A percentile compares a stretch with the other conserved stretches of the same genome.
Evolutionary conservation across 345 rosid species (phyloP).

Genomic region (Firmiana major): DNA sequence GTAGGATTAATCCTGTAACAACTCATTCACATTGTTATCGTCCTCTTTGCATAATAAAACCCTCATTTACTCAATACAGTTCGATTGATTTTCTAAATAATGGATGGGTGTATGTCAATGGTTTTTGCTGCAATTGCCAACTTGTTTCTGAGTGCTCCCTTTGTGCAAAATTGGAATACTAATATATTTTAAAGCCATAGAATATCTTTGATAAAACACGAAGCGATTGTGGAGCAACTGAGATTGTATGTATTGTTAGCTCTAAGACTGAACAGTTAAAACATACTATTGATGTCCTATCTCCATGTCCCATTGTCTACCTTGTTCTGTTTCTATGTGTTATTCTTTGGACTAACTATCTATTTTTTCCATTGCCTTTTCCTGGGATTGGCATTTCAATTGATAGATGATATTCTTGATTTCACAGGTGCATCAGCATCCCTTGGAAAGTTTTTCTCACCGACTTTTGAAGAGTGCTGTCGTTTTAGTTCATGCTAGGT

Average conservation of each 20-base stretch:
- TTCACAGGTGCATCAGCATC: slow-evolving; percentile 92
- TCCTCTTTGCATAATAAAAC: not conserved
- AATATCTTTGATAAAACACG: not conserved
- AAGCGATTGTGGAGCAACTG: not conserved
- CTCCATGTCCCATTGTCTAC: not conserved
- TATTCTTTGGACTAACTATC: not conserved
- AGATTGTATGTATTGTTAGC: not conserved
- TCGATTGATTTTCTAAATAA: not conserved
- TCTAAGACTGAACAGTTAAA: not conserved
- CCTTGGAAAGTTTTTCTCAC: slow-evolving; percentile 43
- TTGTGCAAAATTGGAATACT: not conserved
- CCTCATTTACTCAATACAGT: not conserved
- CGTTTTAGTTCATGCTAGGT: not conserved
- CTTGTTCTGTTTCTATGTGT: not conserved
- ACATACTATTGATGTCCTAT: not conserved
- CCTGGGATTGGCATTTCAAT: slow-evolving; percentile 90
- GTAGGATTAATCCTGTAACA: not conserved
- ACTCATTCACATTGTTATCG: not conserved
- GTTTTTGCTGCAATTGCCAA: not conserved
- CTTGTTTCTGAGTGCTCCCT: not conserved
- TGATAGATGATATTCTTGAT: slow-evolving; percentile 91
- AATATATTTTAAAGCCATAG: not conserved
- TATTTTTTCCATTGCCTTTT: slow-evolving; percentile 12
- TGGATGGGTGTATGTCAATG: not conserved
- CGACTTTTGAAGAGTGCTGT: not conserved